Conservation (phyloP, 176 grass and related monocot species). For the Dendrocalamus sinicus region DNA sequence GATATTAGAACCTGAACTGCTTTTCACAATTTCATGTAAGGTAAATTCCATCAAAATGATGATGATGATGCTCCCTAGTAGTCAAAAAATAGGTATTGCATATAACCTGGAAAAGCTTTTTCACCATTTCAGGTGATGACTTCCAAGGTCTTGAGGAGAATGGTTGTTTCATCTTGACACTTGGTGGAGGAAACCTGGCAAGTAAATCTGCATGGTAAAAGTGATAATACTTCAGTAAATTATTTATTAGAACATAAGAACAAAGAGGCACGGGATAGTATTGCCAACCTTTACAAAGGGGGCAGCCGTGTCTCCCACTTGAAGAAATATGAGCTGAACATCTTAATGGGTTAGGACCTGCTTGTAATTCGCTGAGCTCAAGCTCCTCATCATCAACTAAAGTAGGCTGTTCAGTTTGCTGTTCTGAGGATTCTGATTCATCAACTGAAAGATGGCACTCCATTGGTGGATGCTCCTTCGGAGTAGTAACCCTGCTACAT, state of each 20-base stretch:
- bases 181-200: slow-evolving; percentile 92
- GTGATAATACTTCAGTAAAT: slow-evolving; percentile 22
- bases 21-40: slow-evolving; percentile 15
- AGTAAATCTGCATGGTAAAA: slow-evolving; percentile 75
- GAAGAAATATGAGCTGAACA: slow-evolving; percentile 93
- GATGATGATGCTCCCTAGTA: not conserved
- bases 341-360: slow-evolving; percentile 86
- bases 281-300: slow-evolving; percentile 92
- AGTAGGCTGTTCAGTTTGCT: slow-evolving; percentile 46
- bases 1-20: not conserved
- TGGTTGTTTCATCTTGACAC: slow-evolving; percentile 87
- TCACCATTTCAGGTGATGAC: slow-evolving; percentile 85
- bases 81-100: slow-evolving; percentile 15
- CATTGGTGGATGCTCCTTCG: slow-evolving; percentile 48
- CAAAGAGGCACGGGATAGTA: not conserved
- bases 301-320: slow-evolving; percentile 81
- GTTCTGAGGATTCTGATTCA: slow-evolving; percentile 58
- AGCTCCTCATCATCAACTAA: slow-evolving; percentile 95
- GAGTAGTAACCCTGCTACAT: slow-evolving; percentile 53
- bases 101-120: slow-evolving; percentile 96
- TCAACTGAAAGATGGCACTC: slow-evolving; percentile 83
- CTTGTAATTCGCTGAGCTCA: slow-evolving; percentile 88
- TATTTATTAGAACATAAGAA: slow-evolving; percentile 16
- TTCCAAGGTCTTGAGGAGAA: slow-evolving; percentile 87
- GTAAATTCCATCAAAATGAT: slow-evolving; percentile 14